Evolutionary conservation across 441 rosid species (phyloP).

Genomic region (Sinapis alba): DNA sequence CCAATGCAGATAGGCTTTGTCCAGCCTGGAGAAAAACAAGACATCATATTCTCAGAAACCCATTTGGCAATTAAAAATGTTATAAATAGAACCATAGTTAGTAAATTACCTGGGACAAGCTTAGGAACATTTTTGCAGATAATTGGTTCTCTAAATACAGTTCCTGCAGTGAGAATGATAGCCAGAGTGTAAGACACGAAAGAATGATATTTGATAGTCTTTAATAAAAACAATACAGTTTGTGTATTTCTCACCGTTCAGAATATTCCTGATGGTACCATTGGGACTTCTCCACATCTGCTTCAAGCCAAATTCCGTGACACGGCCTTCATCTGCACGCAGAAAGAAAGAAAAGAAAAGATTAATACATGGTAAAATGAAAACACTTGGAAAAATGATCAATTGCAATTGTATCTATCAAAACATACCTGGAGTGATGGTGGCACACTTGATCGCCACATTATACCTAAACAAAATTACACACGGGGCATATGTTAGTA

Average conservation of each 20-base stretch:
- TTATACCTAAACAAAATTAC: conserved; percentile 65
- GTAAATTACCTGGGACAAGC: conserved; percentile 72
- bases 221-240: conserved; percentile 11
- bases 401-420: neutral
- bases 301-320: conserved; percentile 86
- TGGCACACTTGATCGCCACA: conserved; percentile 98
- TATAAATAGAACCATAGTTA: conserved; percentile 7
- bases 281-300: conserved; percentile 98
- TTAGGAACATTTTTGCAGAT: conserved; percentile 88
- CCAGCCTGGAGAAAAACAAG: conserved; percentile 66
- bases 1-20: conserved; percentile 98
- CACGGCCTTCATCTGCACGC: conserved; percentile 83
- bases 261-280: conserved; percentile 93
- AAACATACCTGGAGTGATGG: conserved; percentile 88
- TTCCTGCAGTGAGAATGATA: conserved; percentile 63
- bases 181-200: conserved; percentile 4
- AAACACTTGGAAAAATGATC: neutral
- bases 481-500: neutral
- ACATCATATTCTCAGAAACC: conserved; percentile 13
- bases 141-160: conserved; percentile 97
- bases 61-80: neutral
- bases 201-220: neutral
- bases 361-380: neutral
- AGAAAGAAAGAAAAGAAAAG: neutral
- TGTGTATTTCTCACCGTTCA: conserved; percentile 63